Base-by-base conservation (phyloP, 192 early-diverging fungal genomes). In the Lobosporangium transversale region DNA sequence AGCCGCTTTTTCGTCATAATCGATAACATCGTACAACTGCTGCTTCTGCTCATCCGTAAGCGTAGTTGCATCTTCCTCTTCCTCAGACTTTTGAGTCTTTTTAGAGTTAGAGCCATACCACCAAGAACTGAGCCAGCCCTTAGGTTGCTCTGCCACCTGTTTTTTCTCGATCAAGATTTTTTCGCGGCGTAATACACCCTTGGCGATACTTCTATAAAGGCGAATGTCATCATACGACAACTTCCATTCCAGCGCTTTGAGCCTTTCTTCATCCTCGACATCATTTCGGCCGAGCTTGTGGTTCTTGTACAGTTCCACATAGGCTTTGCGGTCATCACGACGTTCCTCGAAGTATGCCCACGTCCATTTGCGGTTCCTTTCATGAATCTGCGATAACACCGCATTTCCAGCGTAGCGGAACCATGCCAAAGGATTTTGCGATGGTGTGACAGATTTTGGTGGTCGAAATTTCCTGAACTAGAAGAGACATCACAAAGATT, bases 11-110 rank as follows among this genome's bases (percentile, higher is more conserved):
- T 95, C 94, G 69, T 98, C 92, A 74, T 92, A 98, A 53, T 98
- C 96, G 56, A 98, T 98, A 10, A 94, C 93, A 31, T 97, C 90
- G 83, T 94, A 96, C 15, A 98, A 84, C 78, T 96, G 91, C 64
- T 94, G 88, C 52, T 93, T 88, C 59, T 98, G 93, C 47, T 89
- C 91, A 32, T 94, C 94, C 20, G 92, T 90, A 42, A 95, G 87
- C 33, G 79, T 66, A 4, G 83, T 53, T 14, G 80, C 62, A 4
- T 70, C 79, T 17, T 81, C 81, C 42, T 27, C 44, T 69, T 53
- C 66, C 43, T 74, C 55, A 27, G 54, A 45, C n/a, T 29, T 32
- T 21, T 29, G n/a, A 14, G 54, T 29, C 21, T 32, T 33, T 10
- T 31, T 2, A 18, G 3, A 14, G 40, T 53, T 37, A 42, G 56